Evolutionary conservation across 2,329 filamentous ascomycete species (phyloP).

Genomic region (Monosporascus sp.): DNA sequence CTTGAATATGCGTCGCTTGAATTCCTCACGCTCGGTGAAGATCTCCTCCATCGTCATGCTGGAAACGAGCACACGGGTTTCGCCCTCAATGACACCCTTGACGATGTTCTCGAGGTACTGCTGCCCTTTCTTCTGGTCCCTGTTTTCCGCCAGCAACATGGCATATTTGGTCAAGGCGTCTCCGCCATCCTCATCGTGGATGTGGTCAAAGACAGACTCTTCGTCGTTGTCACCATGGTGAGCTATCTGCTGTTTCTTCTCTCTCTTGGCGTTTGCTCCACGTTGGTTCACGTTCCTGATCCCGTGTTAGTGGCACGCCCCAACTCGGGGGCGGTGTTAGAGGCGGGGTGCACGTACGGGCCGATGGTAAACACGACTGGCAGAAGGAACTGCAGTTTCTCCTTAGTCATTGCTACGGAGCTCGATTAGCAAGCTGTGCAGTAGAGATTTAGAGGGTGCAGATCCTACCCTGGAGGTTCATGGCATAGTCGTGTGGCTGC

Average conservation of each 20-base stretch:
- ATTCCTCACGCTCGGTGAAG: conserved; percentile 69
- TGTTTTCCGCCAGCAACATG: conserved; percentile 64
- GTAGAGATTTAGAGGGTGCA: neutral
- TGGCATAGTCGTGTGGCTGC: conserved; percentile 74
- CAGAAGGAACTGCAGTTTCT: conserved; percentile 77
- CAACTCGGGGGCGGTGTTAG: neutral
- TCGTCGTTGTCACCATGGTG: conserved; percentile 1
- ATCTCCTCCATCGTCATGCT: conserved; percentile 94
- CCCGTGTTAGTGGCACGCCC: conserved; percentile 1
- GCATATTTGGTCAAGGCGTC: conserved; percentile 76
- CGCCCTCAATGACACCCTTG: conserved; percentile 85
- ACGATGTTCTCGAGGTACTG: conserved; percentile 77
- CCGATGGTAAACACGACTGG: conserved; percentile 85
- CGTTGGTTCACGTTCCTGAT: conserved; percentile 54
- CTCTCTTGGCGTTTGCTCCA: conserved; percentile 36
- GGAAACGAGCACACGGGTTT: conserved; percentile 76
- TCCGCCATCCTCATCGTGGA: conserved; percentile 41
- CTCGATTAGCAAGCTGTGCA: neutral
- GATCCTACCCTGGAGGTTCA: conserved; percentile 58
- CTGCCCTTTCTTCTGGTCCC: conserved; percentile 34
- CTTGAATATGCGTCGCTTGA: conserved; percentile 68
- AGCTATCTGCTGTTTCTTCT: conserved; percentile 3
- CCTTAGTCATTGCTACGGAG: conserved; percentile 72
- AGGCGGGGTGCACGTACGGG: conserved; percentile 36
- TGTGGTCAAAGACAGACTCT: conserved; percentile 5